Evolutionary conservation across 2,329 filamentous ascomycete species (phyloP).

Genomic region (Apiospora marii): DNA sequence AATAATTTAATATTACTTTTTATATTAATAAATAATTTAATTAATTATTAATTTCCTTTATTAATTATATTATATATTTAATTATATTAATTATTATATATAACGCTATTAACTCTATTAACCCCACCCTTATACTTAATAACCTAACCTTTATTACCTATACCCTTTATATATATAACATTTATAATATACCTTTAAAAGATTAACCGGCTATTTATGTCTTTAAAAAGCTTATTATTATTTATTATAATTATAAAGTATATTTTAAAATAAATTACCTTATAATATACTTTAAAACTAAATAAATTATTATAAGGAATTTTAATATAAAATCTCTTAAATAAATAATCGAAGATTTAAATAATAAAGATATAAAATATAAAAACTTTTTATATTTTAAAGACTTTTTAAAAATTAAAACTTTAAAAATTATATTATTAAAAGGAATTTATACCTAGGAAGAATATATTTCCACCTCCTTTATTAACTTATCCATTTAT

Average conservation of each 20-base stretch:
- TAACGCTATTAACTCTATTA: neutral
- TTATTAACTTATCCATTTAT: neutral
- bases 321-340: neutral
- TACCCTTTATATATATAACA: neutral
- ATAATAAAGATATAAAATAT: rapidly evolving
- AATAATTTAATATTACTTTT: neutral
- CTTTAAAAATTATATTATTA: neutral
- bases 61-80: neutral
- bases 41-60: neutral
- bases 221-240: too few relatives aligned
- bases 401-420: neutral
- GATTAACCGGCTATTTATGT: too few relatives aligned
- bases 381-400: neutral
- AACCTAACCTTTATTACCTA: neutral
- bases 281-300: neutral
- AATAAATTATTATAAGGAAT: neutral
- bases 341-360: neutral
- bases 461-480: neutral
- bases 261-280: too few relatives aligned
- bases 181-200: neutral
- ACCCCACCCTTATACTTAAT: neutral
- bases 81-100: neutral
- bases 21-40: neutral
- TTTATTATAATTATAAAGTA: too few relatives aligned
- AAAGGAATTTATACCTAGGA: neutral